Conservation (phyloP, 2,329 filamentous ascomycete genomes). For the Cytospora piceae region DNA sequence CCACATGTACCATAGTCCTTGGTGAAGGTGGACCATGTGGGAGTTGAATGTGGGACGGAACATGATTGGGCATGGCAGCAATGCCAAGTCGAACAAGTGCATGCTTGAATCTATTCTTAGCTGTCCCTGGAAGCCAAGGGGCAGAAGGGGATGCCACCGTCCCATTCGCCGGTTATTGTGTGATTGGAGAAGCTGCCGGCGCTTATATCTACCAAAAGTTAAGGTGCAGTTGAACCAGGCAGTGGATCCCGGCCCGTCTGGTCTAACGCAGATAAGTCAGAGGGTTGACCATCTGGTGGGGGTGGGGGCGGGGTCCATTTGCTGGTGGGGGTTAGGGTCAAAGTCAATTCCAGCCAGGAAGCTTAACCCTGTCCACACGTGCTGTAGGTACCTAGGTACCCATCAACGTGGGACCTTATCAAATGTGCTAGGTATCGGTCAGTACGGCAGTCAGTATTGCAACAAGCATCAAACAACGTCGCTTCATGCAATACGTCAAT, state of each 20-base stretch:
- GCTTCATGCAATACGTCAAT: too few relatives aligned
- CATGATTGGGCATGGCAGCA: neutral
- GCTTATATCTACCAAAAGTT: conserved; percentile 8
- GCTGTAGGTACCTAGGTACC: neutral
- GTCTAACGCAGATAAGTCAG: conserved; percentile 8
- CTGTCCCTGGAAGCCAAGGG: conserved; percentile 4
- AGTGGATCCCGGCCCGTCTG: conserved; percentile 21
- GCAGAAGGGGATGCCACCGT: conserved; percentile 11
- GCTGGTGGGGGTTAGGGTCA: neutral
- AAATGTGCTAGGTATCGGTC: too few relatives aligned
- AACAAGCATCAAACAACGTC: too few relatives aligned
- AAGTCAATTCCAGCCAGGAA: neutral
- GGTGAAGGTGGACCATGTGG: neutral
- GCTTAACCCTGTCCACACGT: neutral
- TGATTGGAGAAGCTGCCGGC: conserved; percentile 15
- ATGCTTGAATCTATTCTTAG: conserved; percentile 22
- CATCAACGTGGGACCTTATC: too few relatives aligned
- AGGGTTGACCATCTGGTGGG: conserved; percentile 2
- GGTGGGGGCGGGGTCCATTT: neutral
- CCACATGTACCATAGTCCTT: neutral
- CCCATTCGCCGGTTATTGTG: conserved; percentile 2
- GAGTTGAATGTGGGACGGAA: neutral
- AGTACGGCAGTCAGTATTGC: too few relatives aligned
- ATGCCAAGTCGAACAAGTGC: conserved; percentile 3
- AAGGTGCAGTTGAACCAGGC: conserved; percentile 11